A percentile compares a stretch with the other conserved stretches of the same genome.
Conservation (phyloP, 441 rosid genomes). For the Corymbia calophylla region DNA sequence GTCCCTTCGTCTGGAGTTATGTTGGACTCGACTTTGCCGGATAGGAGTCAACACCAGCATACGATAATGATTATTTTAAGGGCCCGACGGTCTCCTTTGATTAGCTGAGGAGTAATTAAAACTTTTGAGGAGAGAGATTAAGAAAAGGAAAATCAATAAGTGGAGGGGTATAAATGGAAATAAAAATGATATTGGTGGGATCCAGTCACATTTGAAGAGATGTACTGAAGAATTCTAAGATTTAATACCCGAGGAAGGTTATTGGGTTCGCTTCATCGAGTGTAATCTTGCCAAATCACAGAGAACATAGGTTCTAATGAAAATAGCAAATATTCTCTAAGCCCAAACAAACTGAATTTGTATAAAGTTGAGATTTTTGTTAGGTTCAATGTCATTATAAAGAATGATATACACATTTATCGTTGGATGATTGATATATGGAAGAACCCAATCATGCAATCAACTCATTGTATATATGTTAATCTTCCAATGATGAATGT, state of each 20-base stretch:
- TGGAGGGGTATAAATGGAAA: background rate
- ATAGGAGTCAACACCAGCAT: background rate
- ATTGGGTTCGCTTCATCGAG: background rate
- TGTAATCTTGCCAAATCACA: background rate
- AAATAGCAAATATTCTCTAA: background rate
- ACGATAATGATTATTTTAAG: background rate
- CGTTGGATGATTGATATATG: background rate
- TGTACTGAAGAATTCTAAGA: too few relatives aligned
- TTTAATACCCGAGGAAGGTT: background rate
- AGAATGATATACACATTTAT: background rate
- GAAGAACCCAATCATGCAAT: fast-evolving
- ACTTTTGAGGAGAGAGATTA: background rate
- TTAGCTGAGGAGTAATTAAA: background rate
- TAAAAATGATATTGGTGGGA: background rate
- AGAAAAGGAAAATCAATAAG: background rate
- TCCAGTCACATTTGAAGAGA: background rate
- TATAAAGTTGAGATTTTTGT: background rate
- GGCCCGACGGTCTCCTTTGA: background rate
- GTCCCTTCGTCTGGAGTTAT: background rate
- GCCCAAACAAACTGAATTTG: background rate
- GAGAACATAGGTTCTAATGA: background rate
- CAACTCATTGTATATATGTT: background rate
- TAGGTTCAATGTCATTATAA: fast-evolving
- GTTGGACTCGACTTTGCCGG: background rate
- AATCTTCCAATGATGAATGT: fast-evolving